These are phyloP conservation scores for Lycium ferocissimum DNA, from an alignment of 257 asterid genomes.

Conservation along the genomic window DNA sequence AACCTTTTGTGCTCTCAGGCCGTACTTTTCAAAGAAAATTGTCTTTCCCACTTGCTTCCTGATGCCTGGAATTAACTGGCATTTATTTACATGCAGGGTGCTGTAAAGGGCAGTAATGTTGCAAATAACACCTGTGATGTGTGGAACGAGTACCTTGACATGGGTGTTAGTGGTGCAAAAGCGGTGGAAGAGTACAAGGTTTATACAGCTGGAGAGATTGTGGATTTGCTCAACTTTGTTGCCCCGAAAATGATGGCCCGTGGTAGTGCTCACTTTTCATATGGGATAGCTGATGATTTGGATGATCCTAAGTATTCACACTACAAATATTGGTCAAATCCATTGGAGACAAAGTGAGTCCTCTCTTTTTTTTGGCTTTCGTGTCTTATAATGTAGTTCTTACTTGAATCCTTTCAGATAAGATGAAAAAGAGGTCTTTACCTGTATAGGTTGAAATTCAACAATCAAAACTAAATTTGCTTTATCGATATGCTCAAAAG, in stretches of 20 bases:
- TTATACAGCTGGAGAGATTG: slow-evolving; percentile 70
- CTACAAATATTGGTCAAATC: slow-evolving; percentile 93
- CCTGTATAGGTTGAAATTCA: slow-evolving; percentile 5
- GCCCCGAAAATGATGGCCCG: slow-evolving; percentile 95
- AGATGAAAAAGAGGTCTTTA: neutral
- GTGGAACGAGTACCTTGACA: slow-evolving; percentile 92
- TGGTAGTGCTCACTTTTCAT: slow-evolving; percentile 76
- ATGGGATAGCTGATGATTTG: slow-evolving; percentile 87
- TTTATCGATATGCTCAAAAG: neutral
- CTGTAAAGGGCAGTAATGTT: slow-evolving; percentile 75
- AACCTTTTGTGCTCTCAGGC: slow-evolving; percentile 6
- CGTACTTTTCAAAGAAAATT: neutral
- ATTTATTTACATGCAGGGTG: slow-evolving; percentile 59
- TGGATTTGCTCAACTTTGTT: slow-evolving; percentile 73
- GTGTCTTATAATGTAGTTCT: neutral
- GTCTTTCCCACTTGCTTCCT: slow-evolving; percentile 5
- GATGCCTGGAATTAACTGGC: slow-evolving; percentile 16
- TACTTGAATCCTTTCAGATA: neutral
- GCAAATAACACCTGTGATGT: slow-evolving; percentile 76
- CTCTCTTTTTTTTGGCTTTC: neutral
- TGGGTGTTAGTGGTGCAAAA: slow-evolving; percentile 76
- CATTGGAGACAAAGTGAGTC: slow-evolving; percentile 84
- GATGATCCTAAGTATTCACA: slow-evolving; percentile 80
- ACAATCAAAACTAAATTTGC: neutral
- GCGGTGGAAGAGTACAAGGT: slow-evolving; percentile 81